Evolutionary conservation across 2,329 filamentous ascomycete genomes (phyloP).

Genomic region (Domatiomyces globalis): DNA sequence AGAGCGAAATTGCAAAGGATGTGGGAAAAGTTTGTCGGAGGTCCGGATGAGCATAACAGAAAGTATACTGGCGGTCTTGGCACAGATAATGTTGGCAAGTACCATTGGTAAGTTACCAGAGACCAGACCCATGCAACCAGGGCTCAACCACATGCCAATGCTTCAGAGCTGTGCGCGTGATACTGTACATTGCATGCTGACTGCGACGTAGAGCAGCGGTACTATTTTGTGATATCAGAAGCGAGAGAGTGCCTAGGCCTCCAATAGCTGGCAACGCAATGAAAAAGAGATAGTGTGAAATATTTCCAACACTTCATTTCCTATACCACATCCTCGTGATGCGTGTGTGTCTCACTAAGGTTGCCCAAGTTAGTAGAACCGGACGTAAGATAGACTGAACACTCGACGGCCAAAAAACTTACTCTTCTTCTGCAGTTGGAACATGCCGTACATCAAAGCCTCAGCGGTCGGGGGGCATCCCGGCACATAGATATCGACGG

Average conservation of each 20-base stretch:
- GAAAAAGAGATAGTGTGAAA: background rate
- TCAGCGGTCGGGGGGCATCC: slow-evolving; percentile 48
- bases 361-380: slow-evolving; percentile 2
- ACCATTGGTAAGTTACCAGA: too few relatives aligned
- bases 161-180: background rate
- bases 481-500: slow-evolving; percentile 67
- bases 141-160: background rate
- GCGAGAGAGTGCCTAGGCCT: background rate
- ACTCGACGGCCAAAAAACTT: slow-evolving; percentile 1
- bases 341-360: slow-evolving; percentile 30
- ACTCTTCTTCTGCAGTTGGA: slow-evolving; percentile 62
- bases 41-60: background rate
- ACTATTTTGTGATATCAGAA: background rate
- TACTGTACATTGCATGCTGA: background rate
- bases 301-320: slow-evolving; percentile 21
- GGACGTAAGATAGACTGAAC: background rate
- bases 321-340: slow-evolving; percentile 43
- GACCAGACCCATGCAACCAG: too few relatives aligned
- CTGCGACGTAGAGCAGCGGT: too few relatives aligned
- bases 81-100: background rate
- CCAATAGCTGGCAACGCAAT: too few relatives aligned
- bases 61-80: background rate
- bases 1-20: background rate
- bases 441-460: slow-evolving; percentile 47
- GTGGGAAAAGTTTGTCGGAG: background rate